phyloP scores from a whole-genome alignment of 805 yeast genomes.

The Candida morakotiae region DNA sequence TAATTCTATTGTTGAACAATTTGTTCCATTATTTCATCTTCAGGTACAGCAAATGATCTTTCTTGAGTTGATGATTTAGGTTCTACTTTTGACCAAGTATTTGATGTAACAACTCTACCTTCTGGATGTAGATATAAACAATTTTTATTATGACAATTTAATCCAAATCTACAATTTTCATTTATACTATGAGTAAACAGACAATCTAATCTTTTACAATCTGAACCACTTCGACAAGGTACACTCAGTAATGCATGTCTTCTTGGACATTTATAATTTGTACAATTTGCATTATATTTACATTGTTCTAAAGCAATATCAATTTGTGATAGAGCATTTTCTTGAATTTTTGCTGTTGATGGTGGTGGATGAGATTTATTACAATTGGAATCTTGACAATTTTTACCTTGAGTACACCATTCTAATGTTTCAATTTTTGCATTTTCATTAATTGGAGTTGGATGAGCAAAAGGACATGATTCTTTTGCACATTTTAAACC shows the following conservation, averaged over 20 bases:
- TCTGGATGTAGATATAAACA: constrained; percentile 81
- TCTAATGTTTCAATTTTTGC: constrained; percentile 64
- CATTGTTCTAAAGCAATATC: constrained; percentile 66
- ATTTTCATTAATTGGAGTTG: constrained; percentile 77
- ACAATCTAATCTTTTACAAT: constrained; percentile 78
- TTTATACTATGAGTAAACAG: constrained; percentile 75
- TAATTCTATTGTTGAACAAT: constrained; percentile 31
- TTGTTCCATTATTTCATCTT: constrained; percentile 66
- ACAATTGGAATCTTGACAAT: constrained; percentile 61
- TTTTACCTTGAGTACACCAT: constrained; percentile 74
- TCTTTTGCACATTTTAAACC: constrained; percentile 73
- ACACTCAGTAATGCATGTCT: constrained; percentile 77
- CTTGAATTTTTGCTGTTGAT: constrained; percentile 40
- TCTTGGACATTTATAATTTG: constrained; percentile 72
- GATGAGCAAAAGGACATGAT: constrained; percentile 85
- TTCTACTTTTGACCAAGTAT: constrained; percentile 33
- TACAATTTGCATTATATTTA: constrained; percentile 72
- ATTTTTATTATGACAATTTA: constrained; percentile 63
- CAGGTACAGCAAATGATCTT: constrained; percentile 75
- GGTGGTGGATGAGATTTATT: constrained; percentile 82
- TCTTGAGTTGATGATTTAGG: constrained; percentile 39
- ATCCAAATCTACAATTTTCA: constrained; percentile 78
- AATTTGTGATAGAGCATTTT: constrained; percentile 9
- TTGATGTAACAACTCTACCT: constrained; percentile 46
- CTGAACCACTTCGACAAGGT: constrained; percentile 77